Evolutionary conservation across 371 early-diverging fungal species (phyloP), one percentile per base, ranked within the genome.

Genomic region (Mucor irregularis): DNA sequence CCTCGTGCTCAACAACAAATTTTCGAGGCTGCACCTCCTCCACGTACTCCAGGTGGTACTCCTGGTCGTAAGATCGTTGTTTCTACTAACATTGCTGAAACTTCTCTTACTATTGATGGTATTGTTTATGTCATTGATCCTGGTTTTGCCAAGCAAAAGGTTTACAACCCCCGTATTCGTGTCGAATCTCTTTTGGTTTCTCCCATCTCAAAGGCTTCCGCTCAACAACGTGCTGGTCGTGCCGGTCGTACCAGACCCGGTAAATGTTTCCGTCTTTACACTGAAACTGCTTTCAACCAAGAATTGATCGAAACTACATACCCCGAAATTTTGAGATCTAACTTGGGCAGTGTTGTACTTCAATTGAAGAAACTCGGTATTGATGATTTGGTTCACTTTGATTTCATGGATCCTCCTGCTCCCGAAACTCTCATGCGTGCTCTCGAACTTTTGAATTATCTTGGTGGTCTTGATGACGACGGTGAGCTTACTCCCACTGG

Each of bases 51-150:
- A 25, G 91, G 86, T 21, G 92, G 93, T 11, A 72, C 88, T 4
- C 90, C 92, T 6, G 96, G 95, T 16, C 87, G 98, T 53, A 98
- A 98, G 73, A 78, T 93, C 52, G 94, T 99, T 25, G 91, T 99
- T 3, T 91, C 98, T 4, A 93, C 99, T 28, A 99, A 99, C 66
- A 90, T 99, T 74, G 98, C 99, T 17, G 99, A 99, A 75, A 98
- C 99, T 0, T 96, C 97, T 1, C 81, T 99, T 56, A 99, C 99
- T 3, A 99, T 99, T 53, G 97, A 97, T 64, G 96, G 97, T 61
- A 92, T 99, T 53, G 95, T 93, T 8, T 99, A 98, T 73, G 99
- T 99, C 31, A 89, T 99, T 39, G 99, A 99, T 71, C 95, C 96
- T 22, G 99, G 99, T 2, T 94, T 98, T 61, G 83, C 96, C 21